Conservation (phyloP, 371 early-diverging fungal genomes). For the Zopfochytrium polystomum region DNA sequence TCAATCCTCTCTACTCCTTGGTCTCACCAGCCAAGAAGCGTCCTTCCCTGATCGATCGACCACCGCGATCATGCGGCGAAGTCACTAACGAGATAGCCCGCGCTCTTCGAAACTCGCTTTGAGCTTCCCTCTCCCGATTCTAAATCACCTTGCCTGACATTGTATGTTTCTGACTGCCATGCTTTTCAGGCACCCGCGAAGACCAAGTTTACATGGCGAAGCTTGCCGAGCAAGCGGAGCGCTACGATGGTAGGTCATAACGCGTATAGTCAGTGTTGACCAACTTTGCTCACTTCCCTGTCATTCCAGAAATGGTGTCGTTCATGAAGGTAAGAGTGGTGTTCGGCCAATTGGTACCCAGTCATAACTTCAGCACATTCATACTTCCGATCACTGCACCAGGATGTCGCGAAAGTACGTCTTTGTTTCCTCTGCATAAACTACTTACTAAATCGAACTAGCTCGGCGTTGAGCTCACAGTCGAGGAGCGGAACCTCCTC, state of each 20-base stretch:
- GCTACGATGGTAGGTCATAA: conserved; percentile 88
- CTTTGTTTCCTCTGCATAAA: neutral
- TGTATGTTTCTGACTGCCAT: conserved; percentile 1
- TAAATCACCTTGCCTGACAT: neutral
- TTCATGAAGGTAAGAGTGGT: conserved; percentile 75
- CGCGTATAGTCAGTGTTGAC: neutral
- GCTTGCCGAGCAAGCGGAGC: conserved; percentile 98
- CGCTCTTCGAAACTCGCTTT: too few relatives aligned
- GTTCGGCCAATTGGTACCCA: conserved; percentile 60
- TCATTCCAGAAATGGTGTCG: conserved; percentile 86
- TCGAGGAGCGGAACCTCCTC: conserved; percentile 97
- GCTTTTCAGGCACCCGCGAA: conserved; percentile 32
- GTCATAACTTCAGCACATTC: conserved; percentile 7
- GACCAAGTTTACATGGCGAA: conserved; percentile 83
- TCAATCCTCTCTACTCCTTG: too few relatives aligned
- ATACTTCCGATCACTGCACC: neutral
- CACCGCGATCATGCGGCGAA: too few relatives aligned
- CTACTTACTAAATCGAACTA: conserved; percentile 22
- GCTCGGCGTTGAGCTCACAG: conserved; percentile 75
- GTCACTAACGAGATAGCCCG: too few relatives aligned
- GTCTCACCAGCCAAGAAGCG: too few relatives aligned
- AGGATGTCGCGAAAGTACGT: conserved; percentile 58
- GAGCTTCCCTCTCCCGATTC: neutral
- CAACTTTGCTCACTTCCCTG: neutral
- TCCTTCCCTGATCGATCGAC: too few relatives aligned